Percentiles rank a stretch among this genome's conserved stretches.
Evolutionary conservation across 2,329 filamentous ascomycete species (phyloP).

Genomic region (Elsinoe batatas): DNA sequence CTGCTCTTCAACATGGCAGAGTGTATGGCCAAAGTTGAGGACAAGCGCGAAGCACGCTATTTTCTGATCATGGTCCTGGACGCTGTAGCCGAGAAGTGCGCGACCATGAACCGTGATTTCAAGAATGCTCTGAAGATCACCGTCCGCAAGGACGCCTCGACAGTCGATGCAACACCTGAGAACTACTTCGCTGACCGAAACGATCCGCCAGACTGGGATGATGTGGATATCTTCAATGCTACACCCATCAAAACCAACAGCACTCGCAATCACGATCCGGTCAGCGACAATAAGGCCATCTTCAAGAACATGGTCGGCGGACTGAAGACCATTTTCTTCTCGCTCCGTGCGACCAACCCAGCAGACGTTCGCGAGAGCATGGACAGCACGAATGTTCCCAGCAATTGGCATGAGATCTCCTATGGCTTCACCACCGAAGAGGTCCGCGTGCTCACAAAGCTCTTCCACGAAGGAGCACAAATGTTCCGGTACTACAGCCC

Average conservation of each 20-base stretch:
- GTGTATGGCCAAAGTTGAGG: constrained; percentile 85
- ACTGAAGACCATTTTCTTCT: constrained; percentile 92
- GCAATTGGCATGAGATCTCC: constrained; percentile 91
- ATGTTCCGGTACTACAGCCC: constrained; percentile 97
- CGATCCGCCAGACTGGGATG: constrained; percentile 82
- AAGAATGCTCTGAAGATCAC: constrained; percentile 90
- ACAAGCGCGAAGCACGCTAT: constrained; percentile 89
- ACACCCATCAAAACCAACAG: constrained; percentile 95
- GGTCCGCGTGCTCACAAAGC: constrained; percentile 88
- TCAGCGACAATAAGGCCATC: constrained; percentile 93
- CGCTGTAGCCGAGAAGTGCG: constrained; percentile 96
- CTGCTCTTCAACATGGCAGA: constrained; percentile 96
- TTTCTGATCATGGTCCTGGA: constrained; percentile 96
- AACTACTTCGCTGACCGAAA: constrained; percentile 78
- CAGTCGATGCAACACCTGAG: constrained; percentile 55
- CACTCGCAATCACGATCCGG: constrained; percentile 81
- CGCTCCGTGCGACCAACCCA: constrained; percentile 82
- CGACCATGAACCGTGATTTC: constrained; percentile 94
- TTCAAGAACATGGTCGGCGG: constrained; percentile 96
- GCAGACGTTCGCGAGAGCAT: constrained; percentile 46
- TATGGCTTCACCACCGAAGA: constrained; percentile 97
- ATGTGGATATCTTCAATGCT: constrained; percentile 93
- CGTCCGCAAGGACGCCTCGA: constrained; percentile 56
- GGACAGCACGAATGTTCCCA: constrained; percentile 66
- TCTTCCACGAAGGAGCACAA: constrained; percentile 91